Conservation (phyloP, 2,329 filamentous ascomycete species). For the Pseudogymnoascus sp. region DNA sequence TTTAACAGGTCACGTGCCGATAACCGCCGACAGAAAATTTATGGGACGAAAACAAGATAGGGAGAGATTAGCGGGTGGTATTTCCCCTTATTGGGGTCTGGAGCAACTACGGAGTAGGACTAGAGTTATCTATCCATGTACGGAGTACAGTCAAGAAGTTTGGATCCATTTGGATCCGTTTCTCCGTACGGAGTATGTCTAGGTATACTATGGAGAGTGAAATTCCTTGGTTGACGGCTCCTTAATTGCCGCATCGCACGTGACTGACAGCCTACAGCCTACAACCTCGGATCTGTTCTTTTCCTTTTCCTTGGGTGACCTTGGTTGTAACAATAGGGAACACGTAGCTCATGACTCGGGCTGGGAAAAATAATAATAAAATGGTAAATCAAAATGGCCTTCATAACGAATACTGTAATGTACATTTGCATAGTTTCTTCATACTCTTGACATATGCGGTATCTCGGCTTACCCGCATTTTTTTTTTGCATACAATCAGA, state of each 20-base stretch:
- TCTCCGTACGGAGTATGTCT: not conserved
- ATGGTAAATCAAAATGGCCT: not conserved
- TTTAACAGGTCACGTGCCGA: not conserved
- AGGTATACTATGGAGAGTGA: not conserved
- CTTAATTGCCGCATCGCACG: not conserved
- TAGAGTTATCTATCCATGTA: not conserved
- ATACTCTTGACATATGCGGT: not conserved
- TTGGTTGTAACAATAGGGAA: not conserved
- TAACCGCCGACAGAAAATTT: not conserved
- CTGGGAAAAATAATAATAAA: not conserved
- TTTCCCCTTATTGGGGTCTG: constrained; percentile 1
- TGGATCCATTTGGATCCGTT: not conserved
- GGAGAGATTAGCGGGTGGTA: not conserved
- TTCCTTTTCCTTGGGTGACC: not conserved
- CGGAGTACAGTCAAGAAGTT: not conserved
- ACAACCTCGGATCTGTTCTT: not conserved
- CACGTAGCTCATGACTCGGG: not conserved
- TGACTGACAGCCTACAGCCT: not conserved
- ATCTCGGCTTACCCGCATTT: not conserved
- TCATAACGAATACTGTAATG: not conserved
- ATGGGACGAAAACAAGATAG: not conserved
- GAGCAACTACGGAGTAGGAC: not conserved
- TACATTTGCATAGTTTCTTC: no score
- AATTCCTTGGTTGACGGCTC: not conserved
- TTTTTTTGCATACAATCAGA: not conserved